Evolutionary conservation across 495 filamentous ascomycete genomes (phyloP).

Genomic region (Aspergillus cristatus): DNA sequence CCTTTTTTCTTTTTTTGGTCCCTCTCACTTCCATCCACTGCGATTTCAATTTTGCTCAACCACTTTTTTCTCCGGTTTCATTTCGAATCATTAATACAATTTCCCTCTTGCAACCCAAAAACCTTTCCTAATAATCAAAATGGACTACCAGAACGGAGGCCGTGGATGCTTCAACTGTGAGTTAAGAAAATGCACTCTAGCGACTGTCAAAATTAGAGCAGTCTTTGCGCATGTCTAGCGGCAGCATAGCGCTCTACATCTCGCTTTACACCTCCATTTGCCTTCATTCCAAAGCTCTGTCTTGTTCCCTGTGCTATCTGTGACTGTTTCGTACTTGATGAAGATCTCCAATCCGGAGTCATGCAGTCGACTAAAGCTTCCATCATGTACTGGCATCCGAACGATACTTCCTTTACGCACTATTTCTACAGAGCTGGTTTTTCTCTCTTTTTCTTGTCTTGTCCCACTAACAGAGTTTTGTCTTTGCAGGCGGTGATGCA

Average conservation of each 20-base stretch:
- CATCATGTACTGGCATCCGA: too few species aligned
- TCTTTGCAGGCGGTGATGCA: conserved; percentile 56
- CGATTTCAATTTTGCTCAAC: conserved; percentile 8
- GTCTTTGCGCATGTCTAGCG: too few species aligned
- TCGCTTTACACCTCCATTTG: too few species aligned
- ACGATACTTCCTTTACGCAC: not conserved
- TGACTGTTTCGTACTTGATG: too few species aligned
- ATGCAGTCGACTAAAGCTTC: too few species aligned
- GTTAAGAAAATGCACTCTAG: conserved; percentile 25
- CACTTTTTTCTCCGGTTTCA: conserved; percentile 8
- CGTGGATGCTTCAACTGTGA: conserved; percentile 78
- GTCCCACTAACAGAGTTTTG: not conserved
- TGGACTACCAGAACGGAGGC: conserved; percentile 44
- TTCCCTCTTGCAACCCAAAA: conserved; percentile 3
- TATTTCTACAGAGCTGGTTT: too few species aligned
- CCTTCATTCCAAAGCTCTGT: too few species aligned
- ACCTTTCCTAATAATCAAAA: conserved; percentile 18
- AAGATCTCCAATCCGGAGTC: too few species aligned
- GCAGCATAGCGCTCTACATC: too few species aligned
- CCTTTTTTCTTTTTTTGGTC: conserved; percentile 11
- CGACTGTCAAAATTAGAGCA: too few species aligned
- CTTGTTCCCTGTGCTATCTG: too few species aligned
- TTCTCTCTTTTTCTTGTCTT: conserved; percentile 1
- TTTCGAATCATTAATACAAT: too few species aligned
- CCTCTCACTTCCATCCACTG: not conserved